Evolutionary conservation across 305 asterid species (phyloP), one percentile per base, ranked within the genome.

Genomic region (Rubia peregrina): DNA sequence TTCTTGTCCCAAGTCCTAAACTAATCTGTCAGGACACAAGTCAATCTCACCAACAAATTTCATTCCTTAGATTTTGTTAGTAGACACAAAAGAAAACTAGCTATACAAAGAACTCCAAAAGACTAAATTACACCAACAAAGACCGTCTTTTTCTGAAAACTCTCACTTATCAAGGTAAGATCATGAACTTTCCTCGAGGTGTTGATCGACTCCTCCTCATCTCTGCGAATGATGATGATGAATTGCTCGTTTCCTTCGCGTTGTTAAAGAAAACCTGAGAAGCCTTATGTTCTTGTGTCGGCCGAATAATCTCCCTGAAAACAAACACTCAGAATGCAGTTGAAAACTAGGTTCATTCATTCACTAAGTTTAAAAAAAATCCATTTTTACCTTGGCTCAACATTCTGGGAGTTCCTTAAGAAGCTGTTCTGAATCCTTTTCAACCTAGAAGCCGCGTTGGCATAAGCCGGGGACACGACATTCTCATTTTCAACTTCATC

Each of bases 371-470:
- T n/a, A 55, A 56, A 10, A 56, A 7, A 2, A n/a, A 55, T 17
- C 53, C 40, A 16, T 3, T 4, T 69, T 68, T 84, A 88, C 96
- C 97, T 83, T 71, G 85, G 87, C 71, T 90, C 97, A 61, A 84
- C 88, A 77, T 84, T 88, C 68, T 83, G 89, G 53, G 90, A 84
- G 80, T 78, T 82, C 77, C 87, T 85, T 43, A 88, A 78, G 82
- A 73, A 77, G 86, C 13, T 85, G 78, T 82, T 73, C 40, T 78
- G 85, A 72, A 83, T 78, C 73, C 78, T 90, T 73, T 82, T 88
- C 74, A 67, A 72, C 75, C 80, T 82, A 30, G 75, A 69, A 69
- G 83, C 61, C 7, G 51, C 51, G 22, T 72, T 74, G 55, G 66
- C 59, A 72, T 41, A 55, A 60, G 79, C 74, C 30, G 84, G 80